These are phyloP conservation scores for Fraxinus albicans DNA, from an alignment of 305 asterid genomes.

Conservation along the genomic window DNA sequence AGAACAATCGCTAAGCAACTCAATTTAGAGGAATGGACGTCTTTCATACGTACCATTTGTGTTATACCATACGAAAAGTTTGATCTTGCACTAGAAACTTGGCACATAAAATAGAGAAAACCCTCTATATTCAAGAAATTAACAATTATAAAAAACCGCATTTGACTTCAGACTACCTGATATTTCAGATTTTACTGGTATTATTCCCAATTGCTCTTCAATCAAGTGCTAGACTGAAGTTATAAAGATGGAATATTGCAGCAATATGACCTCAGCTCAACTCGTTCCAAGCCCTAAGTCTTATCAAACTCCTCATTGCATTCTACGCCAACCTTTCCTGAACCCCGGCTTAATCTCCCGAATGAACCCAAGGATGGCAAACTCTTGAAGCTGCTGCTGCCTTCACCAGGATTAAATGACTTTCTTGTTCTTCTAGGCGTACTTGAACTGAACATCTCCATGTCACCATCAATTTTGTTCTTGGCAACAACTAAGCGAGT, in stretches of 20 bases:
- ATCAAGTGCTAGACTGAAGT: not conserved
- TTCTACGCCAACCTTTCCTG: slow-evolving; percentile 54
- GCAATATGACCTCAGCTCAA: not conserved
- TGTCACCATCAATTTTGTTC: slow-evolving; percentile 38
- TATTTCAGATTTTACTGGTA: not conserved
- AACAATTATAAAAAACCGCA: not conserved
- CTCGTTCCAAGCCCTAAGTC: slow-evolving; percentile 13
- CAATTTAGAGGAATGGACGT: not conserved
- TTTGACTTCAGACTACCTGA: not conserved
- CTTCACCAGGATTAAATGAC: slow-evolving; percentile 47
- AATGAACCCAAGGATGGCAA: slow-evolving; percentile 59
- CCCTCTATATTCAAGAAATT: not conserved
- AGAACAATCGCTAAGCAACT: not conserved
- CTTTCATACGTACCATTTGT: not conserved
- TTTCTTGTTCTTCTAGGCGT: slow-evolving; percentile 45
- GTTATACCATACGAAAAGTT: slow-evolving; percentile 17
- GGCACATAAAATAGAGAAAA: not conserved
- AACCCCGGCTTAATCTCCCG: slow-evolving; percentile 49
- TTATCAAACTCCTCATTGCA: slow-evolving; percentile 44
- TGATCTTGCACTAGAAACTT: slow-evolving; percentile 24
- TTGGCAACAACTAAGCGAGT: slow-evolving; percentile 47
- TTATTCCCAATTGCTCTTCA: slow-evolving; percentile 21
- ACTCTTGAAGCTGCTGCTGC: slow-evolving; percentile 65
- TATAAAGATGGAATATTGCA: not conserved
- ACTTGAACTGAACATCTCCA: slow-evolving; percentile 37